Conservation (phyloP, 1,284 basidiomycete genomes). For the Rhizoctonia solani region DNA sequence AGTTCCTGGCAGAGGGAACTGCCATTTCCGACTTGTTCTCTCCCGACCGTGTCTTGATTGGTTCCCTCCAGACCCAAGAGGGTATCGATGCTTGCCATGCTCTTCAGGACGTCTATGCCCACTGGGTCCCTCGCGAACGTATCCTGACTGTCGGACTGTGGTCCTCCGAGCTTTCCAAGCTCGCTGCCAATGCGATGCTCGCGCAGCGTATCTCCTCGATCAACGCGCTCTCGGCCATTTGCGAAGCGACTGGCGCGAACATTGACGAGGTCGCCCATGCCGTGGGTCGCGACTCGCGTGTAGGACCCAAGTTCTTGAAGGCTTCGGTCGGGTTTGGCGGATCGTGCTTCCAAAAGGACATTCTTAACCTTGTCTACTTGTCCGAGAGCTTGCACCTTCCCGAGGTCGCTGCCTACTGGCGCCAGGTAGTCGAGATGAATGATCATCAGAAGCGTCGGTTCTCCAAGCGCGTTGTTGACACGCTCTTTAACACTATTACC, state of each 20-base stretch:
- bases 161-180: constrained; percentile 98
- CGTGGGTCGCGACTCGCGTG: constrained; percentile 89
- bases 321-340: constrained; percentile 97
- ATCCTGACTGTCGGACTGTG: constrained; percentile 96
- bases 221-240: constrained; percentile 98
- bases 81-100: constrained; percentile 81
- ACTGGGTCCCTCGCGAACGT: constrained; percentile 91
- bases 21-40: constrained; percentile 86
- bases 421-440: constrained; percentile 93
- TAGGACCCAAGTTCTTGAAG: constrained; percentile 95
- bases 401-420: constrained; percentile 98
- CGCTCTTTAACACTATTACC: constrained; percentile 97
- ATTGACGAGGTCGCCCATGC: constrained; percentile 97
- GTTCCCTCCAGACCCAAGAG: constrained; percentile 86
- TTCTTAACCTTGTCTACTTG: constrained; percentile 97
- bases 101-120: constrained; percentile 82
- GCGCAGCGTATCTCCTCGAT: constrained; percentile 98
- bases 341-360: constrained; percentile 99
- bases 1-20: constrained; percentile 98
- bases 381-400: constrained; percentile 92
- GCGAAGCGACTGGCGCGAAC: constrained; percentile 99
- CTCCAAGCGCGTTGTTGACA: constrained; percentile 89
- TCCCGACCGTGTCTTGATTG: constrained; percentile 96
- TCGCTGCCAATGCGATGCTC: constrained; percentile 97
- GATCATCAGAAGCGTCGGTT: constrained; percentile 94